phyloP scores from a whole-genome alignment of 495 filamentous ascomycete genomes.

The Trypethelium eluteriae region DNA sequence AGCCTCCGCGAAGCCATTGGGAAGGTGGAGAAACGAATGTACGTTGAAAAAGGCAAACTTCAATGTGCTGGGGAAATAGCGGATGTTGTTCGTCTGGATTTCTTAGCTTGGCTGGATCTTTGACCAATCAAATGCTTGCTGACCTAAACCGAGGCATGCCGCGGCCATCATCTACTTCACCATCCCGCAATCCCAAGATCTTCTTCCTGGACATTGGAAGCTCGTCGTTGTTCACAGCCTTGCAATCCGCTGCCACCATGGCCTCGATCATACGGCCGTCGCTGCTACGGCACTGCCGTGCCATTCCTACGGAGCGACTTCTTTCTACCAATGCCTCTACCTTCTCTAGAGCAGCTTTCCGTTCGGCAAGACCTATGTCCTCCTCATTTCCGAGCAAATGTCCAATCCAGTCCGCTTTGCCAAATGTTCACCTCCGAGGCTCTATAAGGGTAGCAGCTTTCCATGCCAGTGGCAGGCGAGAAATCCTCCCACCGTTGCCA shows the following conservation, averaged over 20 bases:
- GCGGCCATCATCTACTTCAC: conserved; percentile 1
- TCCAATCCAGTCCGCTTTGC: conserved; percentile 25
- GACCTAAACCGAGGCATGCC: conserved; percentile 7
- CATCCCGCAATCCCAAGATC: neutral
- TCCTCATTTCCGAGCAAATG: conserved; percentile 23
- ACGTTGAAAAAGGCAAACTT: neutral
- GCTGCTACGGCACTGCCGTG: conserved; percentile 31
- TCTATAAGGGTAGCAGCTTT: conserved; percentile 35
- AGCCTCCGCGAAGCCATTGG: conserved; percentile 91
- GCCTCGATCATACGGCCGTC: conserved; percentile 34
- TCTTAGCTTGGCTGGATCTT: conserved; percentile 1
- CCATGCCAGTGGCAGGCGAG: conserved; percentile 34
- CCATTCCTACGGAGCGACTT: conserved; percentile 27
- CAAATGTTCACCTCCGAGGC: conserved; percentile 20
- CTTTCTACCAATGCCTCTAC: conserved; percentile 24
- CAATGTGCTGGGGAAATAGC: neutral
- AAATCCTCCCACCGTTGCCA: conserved; percentile 43
- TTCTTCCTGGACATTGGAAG: neutral
- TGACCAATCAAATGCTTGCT: conserved; percentile 4
- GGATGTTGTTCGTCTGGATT: conserved; percentile 11
- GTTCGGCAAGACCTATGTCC: conserved; percentile 19
- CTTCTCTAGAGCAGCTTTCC: conserved; percentile 23
- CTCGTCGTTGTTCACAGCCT: no score
- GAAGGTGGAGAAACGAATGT: neutral
- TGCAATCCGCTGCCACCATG: conserved; percentile 24